Conservation (phyloP, 2,329 filamentous ascomycete species). For the Trichophyton mentagrophytes region DNA sequence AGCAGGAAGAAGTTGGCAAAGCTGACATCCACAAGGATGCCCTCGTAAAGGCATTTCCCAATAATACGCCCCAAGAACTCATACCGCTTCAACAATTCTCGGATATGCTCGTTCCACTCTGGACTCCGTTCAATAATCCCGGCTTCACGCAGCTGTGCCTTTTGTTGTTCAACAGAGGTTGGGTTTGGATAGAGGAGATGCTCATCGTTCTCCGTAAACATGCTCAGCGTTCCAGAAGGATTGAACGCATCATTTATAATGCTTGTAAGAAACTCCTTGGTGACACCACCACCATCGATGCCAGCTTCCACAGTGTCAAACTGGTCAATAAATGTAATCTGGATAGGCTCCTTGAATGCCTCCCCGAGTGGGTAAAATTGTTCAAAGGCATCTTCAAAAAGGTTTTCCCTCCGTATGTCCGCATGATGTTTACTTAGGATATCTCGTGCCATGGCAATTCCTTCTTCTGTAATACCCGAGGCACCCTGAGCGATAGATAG, state of each 20-base stretch:
- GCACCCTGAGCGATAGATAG: slow-evolving; percentile 41
- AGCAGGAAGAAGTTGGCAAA: slow-evolving; percentile 94
- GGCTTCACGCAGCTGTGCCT: slow-evolving; percentile 42
- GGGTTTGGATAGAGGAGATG: slow-evolving; percentile 86
- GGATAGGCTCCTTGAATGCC: slow-evolving; percentile 82
- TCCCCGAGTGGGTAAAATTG: slow-evolving; percentile 73
- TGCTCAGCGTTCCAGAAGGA: slow-evolving; percentile 41
- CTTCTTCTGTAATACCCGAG: slow-evolving; percentile 29
- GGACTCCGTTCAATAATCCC: slow-evolving; percentile 42
- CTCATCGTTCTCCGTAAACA: slow-evolving; percentile 75
- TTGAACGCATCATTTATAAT: slow-evolving; percentile 76
- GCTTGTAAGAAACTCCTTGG: slow-evolving; percentile 89
- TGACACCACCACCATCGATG: slow-evolving; percentile 93
- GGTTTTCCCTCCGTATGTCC: slow-evolving; percentile 60
- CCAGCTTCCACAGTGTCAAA: slow-evolving; percentile 80
- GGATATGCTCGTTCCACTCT: slow-evolving; percentile 46
- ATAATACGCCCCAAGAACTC: slow-evolving; percentile 89
- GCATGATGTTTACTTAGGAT: slow-evolving; percentile 54
- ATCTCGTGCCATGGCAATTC: slow-evolving; percentile 28
- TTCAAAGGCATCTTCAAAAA: slow-evolving; percentile 76
- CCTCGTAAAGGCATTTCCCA: slow-evolving; percentile 94
- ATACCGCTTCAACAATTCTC: slow-evolving; percentile 57
- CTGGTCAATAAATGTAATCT: slow-evolving; percentile 89
- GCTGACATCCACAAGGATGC: slow-evolving; percentile 80
- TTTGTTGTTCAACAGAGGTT: slow-evolving; percentile 55